Conservation (phyloP, 2,329 filamentous ascomycete genomes). For the Leptoxyphium fumago region DNA sequence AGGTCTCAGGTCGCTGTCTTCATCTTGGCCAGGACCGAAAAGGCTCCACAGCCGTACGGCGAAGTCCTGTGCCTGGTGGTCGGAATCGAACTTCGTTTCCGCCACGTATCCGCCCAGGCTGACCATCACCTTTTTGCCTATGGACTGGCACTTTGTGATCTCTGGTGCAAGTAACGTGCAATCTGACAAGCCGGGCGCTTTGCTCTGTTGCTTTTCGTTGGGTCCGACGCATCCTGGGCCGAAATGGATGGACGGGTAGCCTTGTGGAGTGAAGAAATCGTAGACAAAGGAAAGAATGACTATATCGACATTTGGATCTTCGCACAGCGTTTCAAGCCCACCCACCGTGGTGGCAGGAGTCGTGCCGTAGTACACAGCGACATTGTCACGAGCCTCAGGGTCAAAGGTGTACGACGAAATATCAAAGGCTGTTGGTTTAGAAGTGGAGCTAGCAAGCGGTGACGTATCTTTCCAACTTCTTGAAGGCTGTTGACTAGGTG, state of each 20-base stretch:
- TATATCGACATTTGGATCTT: constrained; percentile 21
- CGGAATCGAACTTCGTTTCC: constrained; percentile 15
- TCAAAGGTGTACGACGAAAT: constrained; percentile 13
- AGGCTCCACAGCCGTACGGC: constrained; percentile 21
- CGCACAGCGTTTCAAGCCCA: constrained; percentile 18
- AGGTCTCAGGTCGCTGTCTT: constrained; percentile 15
- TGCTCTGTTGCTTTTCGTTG: constrained; percentile 17
- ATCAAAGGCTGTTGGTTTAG: not conserved
- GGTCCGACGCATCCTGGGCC: constrained; percentile 22
- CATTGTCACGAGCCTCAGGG: constrained; percentile 11
- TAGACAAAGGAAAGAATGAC: constrained; percentile 22
- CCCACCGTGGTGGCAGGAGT: constrained; percentile 13
- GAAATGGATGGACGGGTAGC: constrained; percentile 19
- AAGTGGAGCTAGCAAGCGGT: not conserved
- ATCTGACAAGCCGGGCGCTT: constrained; percentile 24
- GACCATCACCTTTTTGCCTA: constrained; percentile 27
- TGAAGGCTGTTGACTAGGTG: too few relatives aligned
- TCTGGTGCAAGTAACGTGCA: constrained; percentile 23
- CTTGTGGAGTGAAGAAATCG: constrained; percentile 18
- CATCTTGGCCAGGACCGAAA: constrained; percentile 18
- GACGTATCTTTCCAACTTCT: too few relatives aligned
- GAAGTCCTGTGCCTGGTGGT: constrained; percentile 16
- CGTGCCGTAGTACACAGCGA: constrained; percentile 22
- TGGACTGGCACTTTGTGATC: constrained; percentile 22
- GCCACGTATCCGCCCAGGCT: constrained; percentile 21